phyloP scores from a whole-genome alignment of 331 rosid genomes.

The Cydonia oblonga region DNA sequence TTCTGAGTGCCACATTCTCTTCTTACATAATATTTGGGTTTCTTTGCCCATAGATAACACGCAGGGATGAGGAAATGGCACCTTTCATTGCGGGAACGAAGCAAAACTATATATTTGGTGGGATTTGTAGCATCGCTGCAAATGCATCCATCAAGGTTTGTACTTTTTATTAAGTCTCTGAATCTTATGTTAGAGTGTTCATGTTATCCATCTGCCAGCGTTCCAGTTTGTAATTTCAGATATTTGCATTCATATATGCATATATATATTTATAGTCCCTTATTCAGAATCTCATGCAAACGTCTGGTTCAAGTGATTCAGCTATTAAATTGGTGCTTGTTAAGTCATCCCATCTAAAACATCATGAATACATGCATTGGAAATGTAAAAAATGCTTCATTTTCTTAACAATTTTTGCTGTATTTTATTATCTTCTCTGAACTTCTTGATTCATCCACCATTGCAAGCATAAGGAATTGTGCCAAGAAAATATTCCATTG shows the following conservation, averaged over 20 bases:
- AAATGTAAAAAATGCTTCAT: neutral
- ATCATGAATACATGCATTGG: neutral
- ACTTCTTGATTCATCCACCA: neutral
- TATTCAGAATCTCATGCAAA: neutral
- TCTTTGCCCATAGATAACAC: conserved; percentile 65
- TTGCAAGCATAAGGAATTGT: neutral
- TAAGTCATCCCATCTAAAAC: neutral
- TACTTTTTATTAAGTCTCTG: neutral
- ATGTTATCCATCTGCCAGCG: no score
- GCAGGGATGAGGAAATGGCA: conserved; percentile 93
- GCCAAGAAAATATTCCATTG: neutral
- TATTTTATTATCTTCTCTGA: neutral
- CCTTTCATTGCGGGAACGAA: conserved; percentile 72
- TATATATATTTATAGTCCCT: no score
- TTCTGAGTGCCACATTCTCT: conserved; percentile 7
- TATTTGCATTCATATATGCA: no score
- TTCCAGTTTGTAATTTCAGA: no score
- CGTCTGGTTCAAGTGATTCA: neutral
- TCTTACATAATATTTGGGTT: conserved; percentile 11
- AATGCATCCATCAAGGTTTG: conserved; percentile 68
- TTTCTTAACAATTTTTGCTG: neutral
- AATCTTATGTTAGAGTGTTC: neutral
- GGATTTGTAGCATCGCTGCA: conserved; percentile 90
- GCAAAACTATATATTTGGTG: conserved; percentile 91
- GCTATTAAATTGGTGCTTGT: neutral